Base-by-base conservation (phyloP, 2,329 filamentous ascomycete species). In the Magnaporthiopsis poae region DNA sequence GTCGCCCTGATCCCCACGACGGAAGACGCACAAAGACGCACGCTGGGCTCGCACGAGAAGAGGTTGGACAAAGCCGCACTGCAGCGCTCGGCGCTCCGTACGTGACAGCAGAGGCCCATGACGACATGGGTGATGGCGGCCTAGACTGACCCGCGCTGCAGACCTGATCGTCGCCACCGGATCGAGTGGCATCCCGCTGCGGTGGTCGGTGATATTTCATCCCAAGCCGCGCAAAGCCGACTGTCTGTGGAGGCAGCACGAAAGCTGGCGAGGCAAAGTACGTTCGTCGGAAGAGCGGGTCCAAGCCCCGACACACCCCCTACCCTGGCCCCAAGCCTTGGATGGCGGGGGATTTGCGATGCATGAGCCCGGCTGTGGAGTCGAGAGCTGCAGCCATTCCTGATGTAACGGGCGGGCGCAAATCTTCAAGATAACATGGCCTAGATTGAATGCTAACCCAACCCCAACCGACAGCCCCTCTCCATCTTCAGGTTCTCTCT, bases 171-270 rank as follows among this genome's bases (percentile, higher is more conserved):
- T 59, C 31, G 25, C 39, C 21, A 27, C 27, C 39, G n/a, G 31
- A 60, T 35, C 21, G 36, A 33, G 35, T 15, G 36, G 15, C 46
- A 9, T 21, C 21, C 46, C 46, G 46, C 7, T 21, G 46, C n/a
- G 12, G 46, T 7, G 46, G 46, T 11, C 18, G 46, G 46, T 27
- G 31, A 35, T 52, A 46, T 7, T 35, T 56, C 60, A 59, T 66
- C 46, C 52, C 60, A 39, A 66, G 66, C 66, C 66, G 66, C 66
- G 66, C 62, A 66, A 66, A 66, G 35, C 35, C 66, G 66, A 66
- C 21, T 15, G 21, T n/a, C 21, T 15, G 21, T n/a, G 12, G 29
- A 56, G 46, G 46, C 46, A 7, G 18, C 39, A 29, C 33, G 27
- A 36, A 27, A 63, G 35, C 62, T 29, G 39, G 39, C 31, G 13